Base-by-base conservation (phyloP, 768 basidiomycete species). In the Lepiota subincarnata region DNA sequence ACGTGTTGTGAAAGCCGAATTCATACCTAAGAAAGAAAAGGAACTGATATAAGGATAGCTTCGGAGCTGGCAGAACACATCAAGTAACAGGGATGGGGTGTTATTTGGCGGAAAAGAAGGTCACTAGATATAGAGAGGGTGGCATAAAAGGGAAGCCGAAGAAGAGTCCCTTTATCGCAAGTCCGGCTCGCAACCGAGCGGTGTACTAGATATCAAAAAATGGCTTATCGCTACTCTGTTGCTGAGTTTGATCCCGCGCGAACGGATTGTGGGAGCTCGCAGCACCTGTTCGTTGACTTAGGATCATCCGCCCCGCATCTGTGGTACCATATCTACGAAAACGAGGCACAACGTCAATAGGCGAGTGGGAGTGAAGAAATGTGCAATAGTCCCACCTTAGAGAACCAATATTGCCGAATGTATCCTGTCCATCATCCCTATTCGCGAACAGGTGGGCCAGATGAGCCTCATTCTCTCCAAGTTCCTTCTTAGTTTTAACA, bases 371-470 rank as follows among this genome's bases (percentile, higher is more conserved):
- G 12, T 10, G 16, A 41, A 48, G 34, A n/a, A 2, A 38, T n/a
- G 36, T 31, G 58, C 19, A n/a, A 34, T 26, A 61, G 57, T 71
- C 76, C 56, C 49, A 84, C 76, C 94, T 81, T 57, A 96, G 66
- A 48, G 74, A 57, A 16, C 96, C 96, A 28, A 83, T 61, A 66
- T 98, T 99, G 47, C 96, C 96, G 64, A 98, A 98, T 49, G 96
- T 96, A 70, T 99, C 97, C 65, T 89, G 75, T 1, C 97, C 96
- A 60, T 91, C 93, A 53, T 97, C 95, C 47, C 87, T 78, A 63
- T 89, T 91, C 5, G 91, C 95, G 57, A 98, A 84, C 60, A 98
- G 69, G 49, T 68, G 74, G 2, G 95, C 94, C 49, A 99, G 80
- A 35, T 86, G 80, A 12, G 92, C 80, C 56, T 89, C 83, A 66